Conservation (phyloP, 352 stramenopile genomes). For the Phytophthora aleatoria region DNA sequence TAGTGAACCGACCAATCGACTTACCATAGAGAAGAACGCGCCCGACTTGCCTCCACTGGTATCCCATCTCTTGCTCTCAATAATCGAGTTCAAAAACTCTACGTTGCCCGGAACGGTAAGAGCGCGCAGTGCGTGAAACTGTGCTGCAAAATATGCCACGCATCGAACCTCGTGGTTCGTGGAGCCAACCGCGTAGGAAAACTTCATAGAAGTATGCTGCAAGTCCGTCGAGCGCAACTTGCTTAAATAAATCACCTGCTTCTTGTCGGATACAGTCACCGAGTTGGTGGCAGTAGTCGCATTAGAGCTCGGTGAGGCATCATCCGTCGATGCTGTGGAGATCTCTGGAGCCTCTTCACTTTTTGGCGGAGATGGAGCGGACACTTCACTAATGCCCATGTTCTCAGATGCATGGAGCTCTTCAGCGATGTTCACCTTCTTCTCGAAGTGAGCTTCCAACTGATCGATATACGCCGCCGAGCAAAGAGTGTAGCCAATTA, state of each 20-base stretch:
- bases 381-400: conserved; percentile 24
- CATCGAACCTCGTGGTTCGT: conserved; percentile 70
- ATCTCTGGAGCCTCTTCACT: conserved; percentile 23
- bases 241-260: conserved; percentile 62
- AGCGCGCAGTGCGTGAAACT: conserved; percentile 82
- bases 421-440: conserved; percentile 53
- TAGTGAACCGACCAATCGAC: neutral
- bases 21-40: conserved; percentile 86
- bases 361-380: conserved; percentile 19
- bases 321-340: neutral
- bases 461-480: conserved; percentile 74
- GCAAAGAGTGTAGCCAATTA: conserved; percentile 84
- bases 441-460: conserved; percentile 66
- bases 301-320: conserved; percentile 5
- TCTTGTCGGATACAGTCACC: conserved; percentile 39
- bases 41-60: conserved; percentile 85
- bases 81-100: conserved; percentile 84
- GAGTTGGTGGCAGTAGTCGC: conserved; percentile 13
- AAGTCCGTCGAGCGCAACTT: conserved; percentile 71
- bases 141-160: conserved; percentile 80
- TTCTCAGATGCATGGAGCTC: conserved; percentile 47
- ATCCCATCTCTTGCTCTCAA: conserved; percentile 77
- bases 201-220: conserved; percentile 84
- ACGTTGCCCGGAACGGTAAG: conserved; percentile 70
- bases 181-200: conserved; percentile 55